Percentiles rank a stretch among this genome's conserved stretches.
phyloP scores from a whole-genome alignment of 2,329 filamentous ascomycete genomes.

The Xylaria sp. region DNA sequence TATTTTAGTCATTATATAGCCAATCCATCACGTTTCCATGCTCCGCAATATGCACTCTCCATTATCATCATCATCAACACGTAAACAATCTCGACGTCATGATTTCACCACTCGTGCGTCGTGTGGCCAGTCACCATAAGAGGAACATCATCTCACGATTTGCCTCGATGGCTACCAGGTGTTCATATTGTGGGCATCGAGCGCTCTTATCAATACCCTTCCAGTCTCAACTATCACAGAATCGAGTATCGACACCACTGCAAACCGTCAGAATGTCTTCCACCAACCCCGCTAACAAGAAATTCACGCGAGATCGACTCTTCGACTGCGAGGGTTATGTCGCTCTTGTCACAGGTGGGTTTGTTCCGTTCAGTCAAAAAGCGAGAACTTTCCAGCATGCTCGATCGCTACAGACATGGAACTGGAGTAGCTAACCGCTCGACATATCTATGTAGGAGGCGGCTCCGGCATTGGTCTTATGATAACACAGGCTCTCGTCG shows the following conservation, averaged over 20 bases:
- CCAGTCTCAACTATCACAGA: slow-evolving; percentile 10
- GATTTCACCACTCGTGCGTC: slow-evolving; percentile 37
- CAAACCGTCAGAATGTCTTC: slow-evolving; percentile 41
- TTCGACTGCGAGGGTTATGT: slow-evolving; percentile 57
- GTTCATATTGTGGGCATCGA: slow-evolving; percentile 1
- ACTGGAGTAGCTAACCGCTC: not conserved
- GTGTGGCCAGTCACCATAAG: slow-evolving; percentile 36
- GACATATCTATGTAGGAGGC: slow-evolving; percentile 51
- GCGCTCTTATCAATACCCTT: not conserved
- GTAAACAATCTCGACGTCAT: slow-evolving; percentile 41
- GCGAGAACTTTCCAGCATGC: not conserved
- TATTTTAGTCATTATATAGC: not conserved
- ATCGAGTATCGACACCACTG: not conserved
- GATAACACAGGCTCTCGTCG: slow-evolving; percentile 73
- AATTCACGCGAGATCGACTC: slow-evolving; percentile 52
- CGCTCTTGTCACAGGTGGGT: slow-evolving; percentile 57
- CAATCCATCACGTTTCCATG: not conserved
- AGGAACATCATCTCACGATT: slow-evolving; percentile 27
- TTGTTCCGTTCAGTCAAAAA: not conserved
- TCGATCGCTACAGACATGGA: not conserved
- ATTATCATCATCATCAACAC: slow-evolving; percentile 9
- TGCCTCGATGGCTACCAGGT: slow-evolving; percentile 8
- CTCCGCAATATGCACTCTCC: not conserved
- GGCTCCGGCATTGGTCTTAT: slow-evolving; percentile 75
- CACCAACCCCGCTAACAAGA: slow-evolving; percentile 42